A percentile compares a stretch with the other conserved stretches of the same genome.
Evolutionary conservation across 2,329 filamentous ascomycete species (phyloP).

Genomic region (Microdochium bolleyi): DNA sequence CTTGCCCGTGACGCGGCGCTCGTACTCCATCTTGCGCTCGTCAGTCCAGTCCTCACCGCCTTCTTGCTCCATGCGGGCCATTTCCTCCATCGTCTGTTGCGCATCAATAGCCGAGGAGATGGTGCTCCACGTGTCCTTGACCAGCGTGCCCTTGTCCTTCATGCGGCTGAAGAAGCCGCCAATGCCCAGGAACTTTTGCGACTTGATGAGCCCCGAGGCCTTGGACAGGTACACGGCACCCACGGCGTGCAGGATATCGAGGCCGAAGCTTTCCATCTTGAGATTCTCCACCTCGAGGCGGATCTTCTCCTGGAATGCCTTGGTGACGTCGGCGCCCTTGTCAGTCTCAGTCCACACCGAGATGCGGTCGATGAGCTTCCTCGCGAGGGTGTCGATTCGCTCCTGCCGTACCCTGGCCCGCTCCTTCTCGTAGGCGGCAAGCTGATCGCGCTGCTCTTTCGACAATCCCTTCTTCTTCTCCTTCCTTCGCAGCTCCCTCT

Average conservation of each 20-base stretch:
- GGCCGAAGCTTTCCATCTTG: slow-evolving; percentile 97
- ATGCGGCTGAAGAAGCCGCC: slow-evolving; percentile 89
- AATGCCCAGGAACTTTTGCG: slow-evolving; percentile 94
- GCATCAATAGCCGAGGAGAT: slow-evolving; percentile 95
- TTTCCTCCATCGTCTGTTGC: slow-evolving; percentile 97
- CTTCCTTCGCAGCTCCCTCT: slow-evolving; percentile 69
- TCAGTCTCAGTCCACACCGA: slow-evolving; percentile 97
- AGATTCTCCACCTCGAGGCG: slow-evolving; percentile 92
- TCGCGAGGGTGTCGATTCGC: slow-evolving; percentile 73
- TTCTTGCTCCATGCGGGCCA: slow-evolving; percentile 91
- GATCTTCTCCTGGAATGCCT: slow-evolving; percentile 89
- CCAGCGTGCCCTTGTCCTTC: slow-evolving; percentile 92
- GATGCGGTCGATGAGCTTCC: slow-evolving; percentile 83
- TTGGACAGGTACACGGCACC: slow-evolving; percentile 87
- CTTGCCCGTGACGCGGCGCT: slow-evolving; percentile 93
- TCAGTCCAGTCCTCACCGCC: slow-evolving; percentile 98
- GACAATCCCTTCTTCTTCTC: slow-evolving; percentile 80
- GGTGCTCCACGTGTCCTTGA: slow-evolving; percentile 98
- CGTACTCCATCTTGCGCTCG: slow-evolving; percentile 91
- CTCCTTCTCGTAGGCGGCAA: slow-evolving; percentile 83
- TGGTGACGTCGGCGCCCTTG: slow-evolving; percentile 75
- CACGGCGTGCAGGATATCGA: slow-evolving; percentile 94
- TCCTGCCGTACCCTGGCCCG: slow-evolving; percentile 78
- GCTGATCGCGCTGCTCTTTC: slow-evolving; percentile 89
- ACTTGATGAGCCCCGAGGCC: slow-evolving; percentile 79